Conservation (phyloP, 768 basidiomycete species). For the Boletus rubescentipes region DNA sequence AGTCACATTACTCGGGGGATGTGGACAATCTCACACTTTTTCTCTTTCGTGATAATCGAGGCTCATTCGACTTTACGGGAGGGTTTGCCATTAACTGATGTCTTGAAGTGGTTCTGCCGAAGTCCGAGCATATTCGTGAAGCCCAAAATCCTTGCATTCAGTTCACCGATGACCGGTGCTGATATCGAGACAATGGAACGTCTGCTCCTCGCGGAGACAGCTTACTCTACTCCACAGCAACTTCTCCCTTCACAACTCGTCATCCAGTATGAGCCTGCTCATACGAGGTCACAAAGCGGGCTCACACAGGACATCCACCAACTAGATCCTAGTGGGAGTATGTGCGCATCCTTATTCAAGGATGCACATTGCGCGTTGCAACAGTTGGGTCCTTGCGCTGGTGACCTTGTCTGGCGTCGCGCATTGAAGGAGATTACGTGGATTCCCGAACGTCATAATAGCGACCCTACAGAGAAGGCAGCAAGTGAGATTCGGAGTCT, state of each 20-base stretch:
- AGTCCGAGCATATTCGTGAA: constrained; percentile 33
- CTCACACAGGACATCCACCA: constrained; percentile 49
- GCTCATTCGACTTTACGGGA: constrained; percentile 39
- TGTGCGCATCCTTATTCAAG: constrained; percentile 44
- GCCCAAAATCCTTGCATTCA: constrained; percentile 47
- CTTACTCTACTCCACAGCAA: constrained; percentile 35
- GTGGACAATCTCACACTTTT: constrained; percentile 44
- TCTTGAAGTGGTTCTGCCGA: constrained; percentile 48
- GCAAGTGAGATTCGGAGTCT: constrained; percentile 34
- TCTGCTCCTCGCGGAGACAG: constrained; percentile 39
- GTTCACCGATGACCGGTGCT: constrained; percentile 24
- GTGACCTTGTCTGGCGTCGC: constrained; percentile 68
- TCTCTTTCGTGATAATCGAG: constrained; percentile 44
- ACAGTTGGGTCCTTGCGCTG: constrained; percentile 67
- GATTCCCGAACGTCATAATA: constrained; percentile 36
- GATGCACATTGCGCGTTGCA: constrained; percentile 45
- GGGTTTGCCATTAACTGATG: constrained; percentile 40
- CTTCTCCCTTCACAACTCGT: constrained; percentile 51
- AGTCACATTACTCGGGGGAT: constrained; percentile 37
- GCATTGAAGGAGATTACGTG: constrained; percentile 39
- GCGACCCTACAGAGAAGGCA: constrained; percentile 29
- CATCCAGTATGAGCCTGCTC: constrained; percentile 48
- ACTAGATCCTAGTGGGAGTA: constrained; percentile 40
- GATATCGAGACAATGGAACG: constrained; percentile 40
- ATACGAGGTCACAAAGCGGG: constrained; percentile 36